Percentiles rank a stretch among this genome's conserved stretches.
These are phyloP conservation scores for Arthrinium phaeospermum DNA, from an alignment of 2,329 filamentous ascomycete species.

Conservation along the genomic window DNA sequence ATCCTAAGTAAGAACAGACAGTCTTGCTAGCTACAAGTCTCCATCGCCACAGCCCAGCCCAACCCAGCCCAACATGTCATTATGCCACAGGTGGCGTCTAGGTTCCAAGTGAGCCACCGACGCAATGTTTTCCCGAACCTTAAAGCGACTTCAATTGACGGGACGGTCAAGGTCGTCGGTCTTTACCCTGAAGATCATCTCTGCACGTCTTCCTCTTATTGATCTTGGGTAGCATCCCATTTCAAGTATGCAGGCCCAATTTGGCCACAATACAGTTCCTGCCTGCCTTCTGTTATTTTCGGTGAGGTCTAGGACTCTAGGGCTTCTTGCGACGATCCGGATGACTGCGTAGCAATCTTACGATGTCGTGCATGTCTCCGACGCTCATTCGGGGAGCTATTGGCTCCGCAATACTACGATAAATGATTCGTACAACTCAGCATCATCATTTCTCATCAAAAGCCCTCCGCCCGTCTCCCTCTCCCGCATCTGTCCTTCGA, in stretches of 20 bases:
- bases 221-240: not conserved
- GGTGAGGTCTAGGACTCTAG: not conserved
- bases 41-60: not conserved
- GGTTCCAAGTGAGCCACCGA: not conserved
- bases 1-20: too few relatives aligned
- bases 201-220: not conserved
- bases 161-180: not conserved
- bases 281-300: not conserved
- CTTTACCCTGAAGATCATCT: not conserved
- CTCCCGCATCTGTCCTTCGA: not conserved
- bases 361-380: not conserved
- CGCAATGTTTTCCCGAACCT: not conserved
- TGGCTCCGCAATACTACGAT: not conserved
- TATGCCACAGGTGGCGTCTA: not conserved
- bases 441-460: not conserved
- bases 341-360: not conserved
- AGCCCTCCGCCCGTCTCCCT: not conserved
- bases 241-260: not conserved
- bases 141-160: conserved; percentile 9
- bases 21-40: not conserved
- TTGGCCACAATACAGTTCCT: not conserved
- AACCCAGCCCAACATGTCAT: too few relatives aligned
- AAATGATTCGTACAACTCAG: conserved; percentile 11
- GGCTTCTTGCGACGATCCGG: not conserved
- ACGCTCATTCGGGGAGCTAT: not conserved